Base-by-base conservation (phyloP, 345 rosid species). In the Rhodomyrtus tomentosa region DNA sequence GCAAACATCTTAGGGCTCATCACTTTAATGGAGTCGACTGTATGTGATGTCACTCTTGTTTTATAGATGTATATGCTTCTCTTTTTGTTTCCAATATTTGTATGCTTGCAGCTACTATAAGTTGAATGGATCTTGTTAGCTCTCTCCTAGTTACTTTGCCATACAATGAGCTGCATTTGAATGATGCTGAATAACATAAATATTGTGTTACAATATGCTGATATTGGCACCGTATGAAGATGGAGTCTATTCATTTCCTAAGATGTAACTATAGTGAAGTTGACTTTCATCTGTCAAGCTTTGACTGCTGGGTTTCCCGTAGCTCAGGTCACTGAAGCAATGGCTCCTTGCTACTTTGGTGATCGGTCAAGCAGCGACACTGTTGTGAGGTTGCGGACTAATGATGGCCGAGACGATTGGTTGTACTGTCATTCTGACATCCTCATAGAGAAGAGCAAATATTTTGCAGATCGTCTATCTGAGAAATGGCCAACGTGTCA, bases 401-500 rank as follows among this genome's bases (percentile, higher is more conserved):
- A 88, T 53, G 94, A 94, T 50, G 98, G 98, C 68, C 93, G 94
- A 82, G 98, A 95, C 59, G 98, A 95, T 73, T 91, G 97, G 96
- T 87, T 95, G 83, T 94, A 95, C 82, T 95, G 99, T 85, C 98
- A 96, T 84, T 94, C 97, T 72, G 81, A 88, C 51, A 87, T 95
- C 85, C 94, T 97, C 83, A 85, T 83, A 81, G 94, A 90, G 85
- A 95, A 90, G 84, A 91, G 98, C 93, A 91, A 92, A 55, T 97
- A 94, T 88, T 95, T 95, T 87, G 93, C 95, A 10, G 96, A 95
- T 38, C 95, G 95, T 45, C 98, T 97, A 85, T 95, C 98, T 59
- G 96, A 95, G 82, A 90, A 89, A 85, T 94, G 99, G 99, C 98
- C 98, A 36, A 95, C 98, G 40, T 95, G 95, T 88, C 98, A 96